Evolutionary conservation across 2,329 filamentous ascomycete genomes (phyloP), one percentile per base, ranked within the genome.

Genomic region (Calonectria honghensis): DNA sequence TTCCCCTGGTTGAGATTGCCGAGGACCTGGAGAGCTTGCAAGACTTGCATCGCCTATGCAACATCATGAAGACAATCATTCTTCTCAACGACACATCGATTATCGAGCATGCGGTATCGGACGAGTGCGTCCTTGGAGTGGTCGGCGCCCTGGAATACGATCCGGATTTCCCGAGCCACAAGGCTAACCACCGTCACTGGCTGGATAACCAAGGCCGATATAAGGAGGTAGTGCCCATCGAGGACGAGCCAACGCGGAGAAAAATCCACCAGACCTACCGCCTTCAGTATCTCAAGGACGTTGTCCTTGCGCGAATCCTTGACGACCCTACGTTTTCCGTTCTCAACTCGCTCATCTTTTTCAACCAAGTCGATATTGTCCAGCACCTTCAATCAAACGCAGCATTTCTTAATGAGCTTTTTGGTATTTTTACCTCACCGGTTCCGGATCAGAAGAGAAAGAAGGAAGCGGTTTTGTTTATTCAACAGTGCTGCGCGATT

Each of bases 211-310:
- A 96, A 81, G 95, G 95, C 27, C 93, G 96, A 79, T 99, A 96
- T 85, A 98, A 98, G 85, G 96, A 99, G 87, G 97, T 99, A 16
- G 96, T 99, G 24, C 94, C 92, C 69, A 98, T 99, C 79, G 94
- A 96, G 79, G 95, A 98, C 80, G 90, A 93, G 7, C 87, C 91
- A 67, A 95, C 98, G 76, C 92, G 93, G 79, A 93, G 92, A 80
- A 98, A 98, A 88, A 98, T 99, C 50, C 96, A 98, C 82, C 95
- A 96, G 84, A 98, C 97, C 1, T 98, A 98, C 87, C 94, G 97
- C 50, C 88, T 99, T 41, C 96, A 98, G 82, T 99, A 99, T 83
- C 90, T 99, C 70, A 99, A 98, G 85, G 97, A 99, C 81, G 97
- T 99, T n/a, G 96, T 98, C 1, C 90, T 99, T 54, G 97, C 97